Evolutionary conservation across 2,329 filamentous ascomycete genomes (phyloP), one percentile per base, ranked within the genome.

Genomic region (Sphaerulina vaccinii): DNA sequence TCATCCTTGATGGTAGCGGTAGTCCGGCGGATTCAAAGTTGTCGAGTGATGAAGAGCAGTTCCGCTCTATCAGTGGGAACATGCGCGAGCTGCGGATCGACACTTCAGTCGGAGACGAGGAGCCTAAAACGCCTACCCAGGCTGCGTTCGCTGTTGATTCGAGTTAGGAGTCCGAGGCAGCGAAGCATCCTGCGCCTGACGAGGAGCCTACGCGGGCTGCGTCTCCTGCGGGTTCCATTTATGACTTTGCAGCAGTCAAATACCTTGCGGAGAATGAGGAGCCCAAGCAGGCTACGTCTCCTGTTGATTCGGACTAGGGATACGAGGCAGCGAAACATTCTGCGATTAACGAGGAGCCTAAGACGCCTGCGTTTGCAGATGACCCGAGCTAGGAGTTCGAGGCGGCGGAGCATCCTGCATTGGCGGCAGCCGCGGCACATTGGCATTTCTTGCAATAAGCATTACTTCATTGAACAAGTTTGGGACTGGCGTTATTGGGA

Each of bases 51-150:
- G 45, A 48, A 10, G 45, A 47, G 16, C 33, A 47, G 33, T 32
- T 24, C 21, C 35, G 47, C 3, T 39, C 32, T 6, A 45, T 57
- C 13, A 51, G 50, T 13, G 41, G 38, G n/a, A 45, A 46, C 15
- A 49, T 56, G 49, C 55, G 52, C 39, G 39, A 49, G 19, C 43
- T 57, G 9, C 36, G 56, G 9, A 51, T 57, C 15, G 55, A 60
- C 16, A 53, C 57, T 10, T 42, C 54, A 13, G 33, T 61, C n/a
- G 51, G 55, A 6, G 29, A 51, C 6, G 59, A 60, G 3, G 61
- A 56, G 32, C 54, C 56, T 10, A 15, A 56, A 5, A 62, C 59
- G 9, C 61, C 61, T 5, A 62, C 61, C 44, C 59, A 63, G 49
- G 21, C 39, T 21, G 49, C 41, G 11, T 56, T 59, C 18, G 21